phyloP scores from a whole-genome alignment of 208 protist genomes.

The Endotrypanum monterogeii region DNA sequence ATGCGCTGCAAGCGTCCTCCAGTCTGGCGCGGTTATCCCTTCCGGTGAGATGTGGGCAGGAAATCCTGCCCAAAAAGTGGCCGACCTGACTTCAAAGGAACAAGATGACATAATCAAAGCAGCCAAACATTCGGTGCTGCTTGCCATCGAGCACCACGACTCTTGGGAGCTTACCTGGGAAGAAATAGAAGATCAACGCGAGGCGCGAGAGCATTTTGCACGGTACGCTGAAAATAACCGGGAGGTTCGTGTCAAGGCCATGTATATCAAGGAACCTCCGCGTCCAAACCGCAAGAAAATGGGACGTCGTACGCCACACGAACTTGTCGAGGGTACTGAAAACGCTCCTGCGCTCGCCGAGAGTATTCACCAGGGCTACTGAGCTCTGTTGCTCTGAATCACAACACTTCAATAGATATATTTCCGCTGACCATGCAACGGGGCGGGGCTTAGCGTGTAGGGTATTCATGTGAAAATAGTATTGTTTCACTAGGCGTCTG shows the following conservation, averaged over 20 bases:
- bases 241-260: constrained; percentile 77
- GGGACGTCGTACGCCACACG: constrained; percentile 72
- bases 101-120: constrained; percentile 88
- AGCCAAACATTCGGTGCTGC: constrained; percentile 89
- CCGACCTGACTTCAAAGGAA: constrained; percentile 86
- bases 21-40: constrained; percentile 84
- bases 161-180: constrained; percentile 91
- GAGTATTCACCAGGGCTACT: constrained; percentile 63
- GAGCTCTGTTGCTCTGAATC: background rate
- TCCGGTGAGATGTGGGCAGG: constrained; percentile 93
- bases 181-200: constrained; percentile 81
- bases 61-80: constrained; percentile 89
- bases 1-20: constrained; percentile 85
- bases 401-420: too few relatives aligned
- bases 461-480: background rate
- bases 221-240: constrained; percentile 67
- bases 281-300: constrained; percentile 77
- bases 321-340: constrained; percentile 66
- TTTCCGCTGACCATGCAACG: too few relatives aligned
- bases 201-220: constrained; percentile 75
- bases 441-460: too few relatives aligned
- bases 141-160: constrained; percentile 89
- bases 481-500: background rate
- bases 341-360: constrained; percentile 65
- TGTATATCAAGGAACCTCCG: constrained; percentile 92